Evolutionary conservation across 805 yeast genomes (phyloP).

Genomic region (Monosporozyma unispora): DNA sequence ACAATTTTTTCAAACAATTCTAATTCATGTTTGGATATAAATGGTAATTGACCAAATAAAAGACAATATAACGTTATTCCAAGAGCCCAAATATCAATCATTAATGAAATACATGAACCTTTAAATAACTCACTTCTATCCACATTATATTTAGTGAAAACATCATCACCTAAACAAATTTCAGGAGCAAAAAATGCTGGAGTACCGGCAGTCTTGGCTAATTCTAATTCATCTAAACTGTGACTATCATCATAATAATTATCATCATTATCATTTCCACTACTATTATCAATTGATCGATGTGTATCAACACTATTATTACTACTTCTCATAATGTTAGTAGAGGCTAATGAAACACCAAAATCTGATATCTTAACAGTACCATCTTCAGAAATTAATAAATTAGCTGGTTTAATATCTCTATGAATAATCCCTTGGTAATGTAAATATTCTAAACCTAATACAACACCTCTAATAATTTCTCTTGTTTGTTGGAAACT

Average conservation of each 20-base stretch:
- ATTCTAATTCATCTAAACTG: slow-evolving; percentile 55
- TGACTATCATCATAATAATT: slow-evolving; percentile 5
- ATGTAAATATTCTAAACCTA: slow-evolving; percentile 88
- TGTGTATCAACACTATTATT: slow-evolving; percentile 10
- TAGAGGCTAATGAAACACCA: slow-evolving; percentile 67
- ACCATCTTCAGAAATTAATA: slow-evolving; percentile 61
- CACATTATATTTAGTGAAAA: slow-evolving; percentile 18
- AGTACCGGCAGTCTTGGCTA: slow-evolving; percentile 95
- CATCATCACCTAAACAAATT: slow-evolving; percentile 51
- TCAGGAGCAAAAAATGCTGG: slow-evolving; percentile 98
- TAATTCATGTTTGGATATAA: slow-evolving; percentile 69
- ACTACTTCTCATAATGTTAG: slow-evolving; percentile 10
- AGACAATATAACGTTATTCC: slow-evolving; percentile 89
- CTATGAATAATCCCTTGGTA: slow-evolving; percentile 88
- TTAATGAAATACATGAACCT: slow-evolving; percentile 58
- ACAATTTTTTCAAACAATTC: slow-evolving; percentile 71
- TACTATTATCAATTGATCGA: neutral
- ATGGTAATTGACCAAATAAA: slow-evolving; percentile 84
- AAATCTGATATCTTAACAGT: slow-evolving; percentile 88
- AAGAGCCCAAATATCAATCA: slow-evolving; percentile 95
- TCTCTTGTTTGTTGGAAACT: slow-evolving; percentile 57
- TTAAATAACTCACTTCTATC: slow-evolving; percentile 19
- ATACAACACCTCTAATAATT: slow-evolving; percentile 72
- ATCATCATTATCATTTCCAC: slow-evolving; percentile 2
- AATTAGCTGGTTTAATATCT: slow-evolving; percentile 92